phyloP scores from a whole-genome alignment of 225 moss, liverwort and hornwort species.

The Takakia lepidozioides region DNA sequence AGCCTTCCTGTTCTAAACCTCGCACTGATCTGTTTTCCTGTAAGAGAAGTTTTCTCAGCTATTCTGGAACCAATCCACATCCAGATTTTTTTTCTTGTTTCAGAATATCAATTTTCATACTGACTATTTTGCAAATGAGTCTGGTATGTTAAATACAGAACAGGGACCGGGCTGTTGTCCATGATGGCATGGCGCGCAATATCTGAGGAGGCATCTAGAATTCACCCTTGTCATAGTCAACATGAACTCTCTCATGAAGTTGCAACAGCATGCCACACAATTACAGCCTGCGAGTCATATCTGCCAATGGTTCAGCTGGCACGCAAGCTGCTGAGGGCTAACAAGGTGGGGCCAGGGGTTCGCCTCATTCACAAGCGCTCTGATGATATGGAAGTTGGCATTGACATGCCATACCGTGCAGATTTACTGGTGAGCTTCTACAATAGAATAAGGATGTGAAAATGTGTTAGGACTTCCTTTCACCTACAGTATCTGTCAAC shows the following conservation, averaged over 20 bases:
- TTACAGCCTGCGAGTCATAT: constrained; percentile 88
- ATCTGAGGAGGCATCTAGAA: too few species aligned
- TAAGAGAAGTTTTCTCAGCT: too few species aligned
- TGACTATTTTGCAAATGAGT: too few species aligned
- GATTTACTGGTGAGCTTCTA: constrained; percentile 80
- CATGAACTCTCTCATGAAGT: not conserved
- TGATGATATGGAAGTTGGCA: constrained; percentile 87
- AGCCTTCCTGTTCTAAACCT: too few species aligned
- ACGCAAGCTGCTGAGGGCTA: constrained; percentile 52
- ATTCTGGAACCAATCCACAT: too few species aligned
- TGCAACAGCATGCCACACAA: constrained; percentile 9
- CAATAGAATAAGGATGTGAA: too few species aligned
- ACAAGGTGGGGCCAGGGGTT: constrained; percentile 53
- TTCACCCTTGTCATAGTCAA: constrained; percentile 2
- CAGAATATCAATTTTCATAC: too few species aligned
- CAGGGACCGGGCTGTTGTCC: constrained; percentile 83
- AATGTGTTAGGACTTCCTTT: too few species aligned
- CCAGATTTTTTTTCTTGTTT: too few species aligned
- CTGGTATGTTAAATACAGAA: too few species aligned
- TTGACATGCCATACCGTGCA: constrained; percentile 70
- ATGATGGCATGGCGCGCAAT: constrained; percentile 88
- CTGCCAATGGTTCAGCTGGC: constrained; percentile 86
- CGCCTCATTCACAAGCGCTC: constrained; percentile 87
- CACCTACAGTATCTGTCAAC: too few species aligned
- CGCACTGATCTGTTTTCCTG: too few species aligned